Evolutionary conservation across 139 green algal genomes (phyloP).

Genomic region (Micromonas commoda): DNA sequence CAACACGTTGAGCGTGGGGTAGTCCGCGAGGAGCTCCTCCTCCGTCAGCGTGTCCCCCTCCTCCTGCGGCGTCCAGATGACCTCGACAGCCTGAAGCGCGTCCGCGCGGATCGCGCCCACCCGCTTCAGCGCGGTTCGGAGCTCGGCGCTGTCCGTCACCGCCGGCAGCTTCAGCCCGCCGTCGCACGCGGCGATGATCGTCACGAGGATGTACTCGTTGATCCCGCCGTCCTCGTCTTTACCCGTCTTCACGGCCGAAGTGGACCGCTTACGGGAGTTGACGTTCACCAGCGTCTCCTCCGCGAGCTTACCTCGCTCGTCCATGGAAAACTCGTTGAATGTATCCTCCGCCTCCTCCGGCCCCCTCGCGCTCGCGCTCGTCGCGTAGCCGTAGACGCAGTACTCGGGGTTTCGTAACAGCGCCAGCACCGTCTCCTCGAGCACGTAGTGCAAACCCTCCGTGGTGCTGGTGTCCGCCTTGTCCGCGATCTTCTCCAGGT

Average conservation of each 20-base stretch:
- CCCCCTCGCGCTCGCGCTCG: slow-evolving; percentile 23
- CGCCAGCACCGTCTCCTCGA: slow-evolving; percentile 77
- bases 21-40: slow-evolving; percentile 78
- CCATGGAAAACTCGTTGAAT: slow-evolving; percentile 65
- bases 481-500: slow-evolving; percentile 77
- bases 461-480: slow-evolving; percentile 71
- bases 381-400: slow-evolving; percentile 60
- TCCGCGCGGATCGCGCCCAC: slow-evolving; percentile 15
- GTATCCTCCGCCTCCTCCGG: slow-evolving; percentile 53
- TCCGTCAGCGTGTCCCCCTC: slow-evolving; percentile 69
- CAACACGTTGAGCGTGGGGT: slow-evolving; percentile 43
- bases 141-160: not conserved
- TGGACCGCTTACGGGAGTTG: not conserved
- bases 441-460: slow-evolving; percentile 52
- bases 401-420: slow-evolving; percentile 85
- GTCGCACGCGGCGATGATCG: slow-evolving; percentile 22
- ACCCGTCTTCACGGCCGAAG: not conserved
- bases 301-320: slow-evolving; percentile 82
- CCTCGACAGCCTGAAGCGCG: slow-evolving; percentile 75
- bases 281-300: slow-evolving; percentile 90
- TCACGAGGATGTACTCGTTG: slow-evolving; percentile 37
- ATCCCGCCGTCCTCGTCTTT: not conserved
- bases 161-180: slow-evolving; percentile 23
- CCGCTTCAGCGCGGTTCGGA: slow-evolving; percentile 17
- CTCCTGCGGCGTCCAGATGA: slow-evolving; percentile 95